These are phyloP conservation scores for Mortierella sp. DNA, from an alignment of 371 early-diverging fungal species.

Conservation along the genomic window DNA sequence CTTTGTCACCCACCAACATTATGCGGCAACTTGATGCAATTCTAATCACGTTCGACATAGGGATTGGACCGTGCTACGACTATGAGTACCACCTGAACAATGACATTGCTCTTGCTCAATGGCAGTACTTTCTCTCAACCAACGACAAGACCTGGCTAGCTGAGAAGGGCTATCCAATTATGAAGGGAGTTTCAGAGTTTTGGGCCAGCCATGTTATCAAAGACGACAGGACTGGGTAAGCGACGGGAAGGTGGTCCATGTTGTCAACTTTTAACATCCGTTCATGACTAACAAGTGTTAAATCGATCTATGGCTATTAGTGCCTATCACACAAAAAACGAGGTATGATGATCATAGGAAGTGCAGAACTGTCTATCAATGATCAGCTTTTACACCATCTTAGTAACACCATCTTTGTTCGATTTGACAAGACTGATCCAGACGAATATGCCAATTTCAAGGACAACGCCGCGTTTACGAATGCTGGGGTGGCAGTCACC, in stretches of 20 bases:
- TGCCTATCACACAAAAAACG: conserved; percentile 28
- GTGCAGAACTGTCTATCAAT: too few species aligned
- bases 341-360: background rate
- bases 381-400: background rate
- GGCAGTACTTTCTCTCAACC: conserved; percentile 44
- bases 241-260: too few species aligned
- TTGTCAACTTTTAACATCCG: too few species aligned
- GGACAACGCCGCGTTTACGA: conserved; percentile 42
- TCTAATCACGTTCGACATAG: conserved; percentile 10
- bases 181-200: conserved; percentile 46
- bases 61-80: conserved; percentile 51
- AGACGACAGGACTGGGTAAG: conserved; percentile 34
- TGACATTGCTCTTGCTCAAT: conserved; percentile 46
- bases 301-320: too few species aligned
- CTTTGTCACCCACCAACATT: background rate
- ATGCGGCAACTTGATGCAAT: background rate
- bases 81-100: conserved; percentile 52
- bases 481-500: conserved; percentile 38
- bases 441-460: conserved; percentile 49
- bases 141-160: conserved; percentile 38
- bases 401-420: too few species aligned
- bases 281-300: too few species aligned
- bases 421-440: conserved; percentile 29
- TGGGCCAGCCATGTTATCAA: conserved; percentile 45
- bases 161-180: conserved; percentile 45